Conservation (phyloP, 177 flowering plant genomes). For the Tripterygium wilfordii region DNA sequence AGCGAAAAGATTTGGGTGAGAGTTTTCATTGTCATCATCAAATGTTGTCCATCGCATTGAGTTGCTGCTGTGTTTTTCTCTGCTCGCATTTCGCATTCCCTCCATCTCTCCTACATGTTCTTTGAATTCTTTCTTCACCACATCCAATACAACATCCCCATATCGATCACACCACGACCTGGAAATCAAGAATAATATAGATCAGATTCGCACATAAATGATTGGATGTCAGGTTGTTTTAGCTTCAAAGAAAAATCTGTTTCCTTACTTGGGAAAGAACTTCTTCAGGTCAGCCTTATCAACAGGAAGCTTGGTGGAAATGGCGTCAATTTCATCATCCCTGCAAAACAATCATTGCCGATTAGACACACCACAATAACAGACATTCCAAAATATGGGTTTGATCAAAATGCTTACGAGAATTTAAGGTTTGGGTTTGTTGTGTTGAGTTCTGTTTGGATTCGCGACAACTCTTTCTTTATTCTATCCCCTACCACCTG, state of each 20-base stretch:
- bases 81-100: constrained; percentile 28
- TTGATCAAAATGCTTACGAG: constrained; percentile 35
- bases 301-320: constrained; percentile 76
- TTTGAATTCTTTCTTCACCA: constrained; percentile 83
- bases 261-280: constrained; percentile 73
- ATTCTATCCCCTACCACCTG: constrained; percentile 80
- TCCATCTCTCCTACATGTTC: constrained; percentile 77
- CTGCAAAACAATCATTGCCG: constrained; percentile 17
- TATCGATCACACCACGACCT: constrained; percentile 82
- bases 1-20: constrained; percentile 57
- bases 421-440: constrained; percentile 48
- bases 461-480: constrained; percentile 66
- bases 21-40: constrained; percentile 56
- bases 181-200: not conserved
- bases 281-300: constrained; percentile 74
- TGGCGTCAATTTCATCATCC: constrained; percentile 73
- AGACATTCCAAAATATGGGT: constrained; percentile 1
- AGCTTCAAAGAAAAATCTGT: not conserved
- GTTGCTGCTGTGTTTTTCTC: constrained; percentile 26
- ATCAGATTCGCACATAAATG: not conserved
- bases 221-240: not conserved
- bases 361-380: not conserved
- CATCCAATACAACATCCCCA: constrained; percentile 72
- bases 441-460: constrained; percentile 52
- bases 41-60: constrained; percentile 54